A percentile compares a stretch with the other conserved stretches of the same genome.
These are phyloP conservation scores for Phytopythium ostracodes DNA, from an alignment of 352 stramenopile genomes.

Conservation along the genomic window DNA sequence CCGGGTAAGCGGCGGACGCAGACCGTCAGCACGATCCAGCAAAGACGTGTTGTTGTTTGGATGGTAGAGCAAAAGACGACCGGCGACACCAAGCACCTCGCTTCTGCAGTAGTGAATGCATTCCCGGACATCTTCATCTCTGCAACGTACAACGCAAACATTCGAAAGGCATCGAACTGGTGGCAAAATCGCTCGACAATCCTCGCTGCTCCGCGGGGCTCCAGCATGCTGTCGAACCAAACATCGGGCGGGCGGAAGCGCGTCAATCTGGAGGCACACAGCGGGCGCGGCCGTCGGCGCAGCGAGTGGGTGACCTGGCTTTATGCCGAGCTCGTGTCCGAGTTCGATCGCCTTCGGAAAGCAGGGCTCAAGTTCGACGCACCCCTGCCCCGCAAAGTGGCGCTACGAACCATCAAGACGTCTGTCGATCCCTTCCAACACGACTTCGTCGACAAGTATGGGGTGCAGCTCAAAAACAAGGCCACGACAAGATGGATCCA, in stretches of 20 bases:
- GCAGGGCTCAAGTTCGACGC: constrained; percentile 10
- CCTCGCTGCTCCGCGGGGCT: not conserved
- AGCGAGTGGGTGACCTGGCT: constrained; percentile 6
- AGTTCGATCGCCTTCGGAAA: constrained; percentile 12
- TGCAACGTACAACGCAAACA: constrained; percentile 1
- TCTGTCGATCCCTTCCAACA: not conserved
- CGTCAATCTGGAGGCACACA: not conserved
- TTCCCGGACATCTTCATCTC: constrained; percentile 13
- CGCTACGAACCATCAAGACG: not conserved
- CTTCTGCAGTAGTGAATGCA: not conserved
- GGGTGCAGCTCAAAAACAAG: constrained; percentile 2
- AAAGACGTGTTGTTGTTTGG: not conserved
- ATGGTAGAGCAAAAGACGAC: not conserved
- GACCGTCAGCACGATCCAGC: not conserved
- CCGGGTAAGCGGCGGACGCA: not conserved
- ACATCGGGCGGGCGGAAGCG: not conserved
- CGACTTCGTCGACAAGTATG: constrained; percentile 1
- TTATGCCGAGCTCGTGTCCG: constrained; percentile 3
- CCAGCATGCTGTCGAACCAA: not conserved
- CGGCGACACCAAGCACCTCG: not conserved
- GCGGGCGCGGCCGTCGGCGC: not conserved
- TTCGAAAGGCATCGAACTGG: constrained; percentile 9
- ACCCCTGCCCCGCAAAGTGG: constrained; percentile 3
- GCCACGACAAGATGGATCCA: constrained; percentile 11
- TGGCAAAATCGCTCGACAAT: not conserved